Evolutionary conservation across 2,329 filamentous ascomycete species (phyloP).

Genomic region (Botrytis elliptica): DNA sequence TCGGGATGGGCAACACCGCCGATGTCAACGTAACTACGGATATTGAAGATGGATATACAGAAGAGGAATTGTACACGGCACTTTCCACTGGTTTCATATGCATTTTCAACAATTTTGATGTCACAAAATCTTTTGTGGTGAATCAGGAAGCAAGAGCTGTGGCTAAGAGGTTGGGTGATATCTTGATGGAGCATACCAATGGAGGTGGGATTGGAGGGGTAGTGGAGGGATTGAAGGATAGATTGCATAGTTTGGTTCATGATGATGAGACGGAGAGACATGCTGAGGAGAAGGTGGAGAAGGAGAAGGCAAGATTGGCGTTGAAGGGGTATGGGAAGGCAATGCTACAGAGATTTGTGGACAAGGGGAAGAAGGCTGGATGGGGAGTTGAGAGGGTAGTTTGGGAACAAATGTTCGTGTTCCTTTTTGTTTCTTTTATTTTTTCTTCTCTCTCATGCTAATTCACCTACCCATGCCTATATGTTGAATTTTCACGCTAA

Average conservation of each 20-base stretch:
- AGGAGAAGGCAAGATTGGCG: slow-evolving; percentile 46
- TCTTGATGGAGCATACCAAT: slow-evolving; percentile 66
- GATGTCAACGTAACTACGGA: slow-evolving; percentile 30
- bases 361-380: slow-evolving; percentile 47
- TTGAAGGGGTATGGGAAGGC: slow-evolving; percentile 64
- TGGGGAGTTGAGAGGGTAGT: slow-evolving; percentile 64
- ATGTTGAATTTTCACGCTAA: background rate
- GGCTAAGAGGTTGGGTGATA: slow-evolving; percentile 56
- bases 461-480: background rate
- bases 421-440: background rate
- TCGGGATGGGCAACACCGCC: slow-evolving; percentile 10
- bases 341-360: slow-evolving; percentile 63
- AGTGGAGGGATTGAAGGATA: slow-evolving; percentile 1
- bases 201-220: slow-evolving; percentile 46
- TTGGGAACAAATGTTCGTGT: slow-evolving; percentile 35
- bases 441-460: background rate
- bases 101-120: slow-evolving; percentile 63
- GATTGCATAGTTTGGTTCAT: background rate
- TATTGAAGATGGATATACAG: slow-evolving; percentile 5
- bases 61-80: slow-evolving; percentile 34
- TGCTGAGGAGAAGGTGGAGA: slow-evolving; percentile 43
- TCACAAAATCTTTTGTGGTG: slow-evolving; percentile 57
- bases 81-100: slow-evolving; percentile 63
- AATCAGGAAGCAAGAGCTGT: slow-evolving; percentile 57
- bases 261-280: slow-evolving; percentile 32